phyloP scores from a whole-genome alignment of 75 land plant genomes.

The Cunninghamia lanceolata region DNA sequence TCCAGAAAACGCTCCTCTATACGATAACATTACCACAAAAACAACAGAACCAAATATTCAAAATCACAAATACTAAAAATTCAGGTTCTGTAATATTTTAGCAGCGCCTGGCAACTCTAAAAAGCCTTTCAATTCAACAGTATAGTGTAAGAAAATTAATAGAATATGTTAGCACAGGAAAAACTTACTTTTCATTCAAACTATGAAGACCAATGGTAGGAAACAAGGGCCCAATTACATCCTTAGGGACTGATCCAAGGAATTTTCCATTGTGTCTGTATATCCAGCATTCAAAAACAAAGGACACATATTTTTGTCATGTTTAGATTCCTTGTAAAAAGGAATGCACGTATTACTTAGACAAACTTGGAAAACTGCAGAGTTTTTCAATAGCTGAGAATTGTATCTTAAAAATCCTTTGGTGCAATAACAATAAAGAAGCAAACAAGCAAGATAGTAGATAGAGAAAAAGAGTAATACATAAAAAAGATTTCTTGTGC shows the following conservation, averaged over 20 bases:
- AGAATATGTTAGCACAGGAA: not conserved
- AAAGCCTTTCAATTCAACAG: not conserved
- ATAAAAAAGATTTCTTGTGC: conserved; percentile 93
- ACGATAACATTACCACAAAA: not conserved
- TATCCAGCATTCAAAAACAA: conserved; percentile 2
- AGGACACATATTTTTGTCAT: not conserved
- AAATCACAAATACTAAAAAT: not conserved
- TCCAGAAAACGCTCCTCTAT: not conserved
- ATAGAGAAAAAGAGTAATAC: conserved; percentile 37
- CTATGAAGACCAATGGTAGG: conserved; percentile 97
- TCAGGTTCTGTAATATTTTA: not conserved
- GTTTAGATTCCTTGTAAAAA: not conserved
- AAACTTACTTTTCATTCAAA: conserved; percentile 83
- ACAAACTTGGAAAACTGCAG: not conserved
- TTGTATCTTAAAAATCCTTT: not conserved
- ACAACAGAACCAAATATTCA: not conserved
- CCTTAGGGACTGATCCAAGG: conserved; percentile 60
- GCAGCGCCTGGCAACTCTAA: not conserved
- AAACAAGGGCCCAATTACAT: conserved; percentile 68
- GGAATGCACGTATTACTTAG: not conserved
- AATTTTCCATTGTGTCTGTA: conserved; percentile 77
- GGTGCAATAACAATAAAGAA: not conserved
- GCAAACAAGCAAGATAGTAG: not conserved
- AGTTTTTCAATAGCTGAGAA: not conserved
- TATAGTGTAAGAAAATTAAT: not conserved